Percentiles rank a stretch among this genome's conserved stretches.
Evolutionary conservation across 2,329 filamentous ascomycete species (phyloP).

Genomic region (Aspergillus tubingensis): DNA sequence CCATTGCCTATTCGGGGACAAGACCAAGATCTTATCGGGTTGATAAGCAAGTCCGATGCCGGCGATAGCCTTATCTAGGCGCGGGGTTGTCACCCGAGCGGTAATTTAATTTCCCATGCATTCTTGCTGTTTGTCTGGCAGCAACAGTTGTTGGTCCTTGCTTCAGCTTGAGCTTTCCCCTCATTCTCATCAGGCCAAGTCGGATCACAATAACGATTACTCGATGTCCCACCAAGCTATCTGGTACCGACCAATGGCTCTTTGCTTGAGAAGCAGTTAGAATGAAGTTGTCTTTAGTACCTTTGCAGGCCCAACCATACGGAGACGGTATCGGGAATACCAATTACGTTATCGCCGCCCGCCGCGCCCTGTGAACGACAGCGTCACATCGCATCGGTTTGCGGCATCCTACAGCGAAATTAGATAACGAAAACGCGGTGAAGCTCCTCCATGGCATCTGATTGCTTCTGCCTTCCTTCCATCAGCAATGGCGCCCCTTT

Average conservation of each 20-base stretch:
- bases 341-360: slow-evolving; percentile 5
- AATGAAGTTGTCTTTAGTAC: not conserved
- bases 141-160: not conserved
- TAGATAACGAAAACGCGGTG: slow-evolving; percentile 26
- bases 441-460: not conserved
- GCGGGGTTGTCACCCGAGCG: slow-evolving; percentile 18
- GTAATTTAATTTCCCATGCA: not conserved
- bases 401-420: slow-evolving; percentile 9
- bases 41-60: slow-evolving; percentile 31
- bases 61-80: slow-evolving; percentile 41
- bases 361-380: slow-evolving; percentile 29
- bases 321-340: not conserved
- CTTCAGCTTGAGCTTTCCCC: not conserved
- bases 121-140: not conserved
- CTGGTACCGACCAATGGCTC: not conserved
- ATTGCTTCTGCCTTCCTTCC: not conserved
- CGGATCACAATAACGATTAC: not conserved
- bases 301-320: not conserved
- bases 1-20: not conserved
- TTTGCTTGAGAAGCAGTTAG: not conserved
- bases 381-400: slow-evolving; percentile 11
- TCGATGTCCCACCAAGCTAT: not conserved
- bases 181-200: not conserved
- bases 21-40: not conserved
- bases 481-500: not conserved